Evolutionary conservation across 2,329 filamentous ascomycete genomes (phyloP).

Genomic region (Trichoderma guizhouense): DNA sequence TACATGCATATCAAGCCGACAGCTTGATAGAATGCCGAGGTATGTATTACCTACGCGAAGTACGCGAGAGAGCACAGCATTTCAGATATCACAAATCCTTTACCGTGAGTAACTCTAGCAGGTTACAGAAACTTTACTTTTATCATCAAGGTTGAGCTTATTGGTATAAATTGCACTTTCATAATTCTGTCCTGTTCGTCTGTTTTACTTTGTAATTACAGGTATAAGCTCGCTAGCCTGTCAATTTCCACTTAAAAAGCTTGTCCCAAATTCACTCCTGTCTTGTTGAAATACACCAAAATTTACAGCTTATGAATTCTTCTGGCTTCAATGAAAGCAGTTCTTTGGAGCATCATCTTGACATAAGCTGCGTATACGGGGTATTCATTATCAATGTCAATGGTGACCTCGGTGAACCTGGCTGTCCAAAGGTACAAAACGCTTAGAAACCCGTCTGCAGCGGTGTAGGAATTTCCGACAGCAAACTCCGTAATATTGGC

Average conservation of each 20-base stretch:
- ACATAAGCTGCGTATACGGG: background rate
- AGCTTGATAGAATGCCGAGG: background rate
- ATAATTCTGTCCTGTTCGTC: no score
- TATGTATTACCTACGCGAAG: background rate
- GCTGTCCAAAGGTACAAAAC: background rate
- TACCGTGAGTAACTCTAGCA: no score
- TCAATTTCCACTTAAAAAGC: no score
- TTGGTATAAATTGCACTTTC: no score
- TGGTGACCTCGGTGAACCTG: background rate
- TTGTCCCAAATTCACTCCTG: no score
- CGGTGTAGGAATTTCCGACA: background rate
- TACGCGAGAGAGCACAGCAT: background rate
- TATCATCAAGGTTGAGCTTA: no score
- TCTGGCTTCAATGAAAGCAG: background rate
- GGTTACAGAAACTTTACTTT: no score
- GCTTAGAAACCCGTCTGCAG: background rate
- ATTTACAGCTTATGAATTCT: background rate
- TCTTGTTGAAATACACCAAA: background rate
- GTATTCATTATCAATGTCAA: background rate
- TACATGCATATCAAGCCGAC: background rate
- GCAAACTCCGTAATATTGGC: background rate
- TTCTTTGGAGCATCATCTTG: background rate
- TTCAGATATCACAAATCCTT: background rate
- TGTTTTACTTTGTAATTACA: no score
- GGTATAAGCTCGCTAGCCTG: no score